Percentiles rank a stretch among this genome's conserved stretches.
phyloP scores from a whole-genome alignment of 177 flowering plant species.

The Tripterygium wilfordii region DNA sequence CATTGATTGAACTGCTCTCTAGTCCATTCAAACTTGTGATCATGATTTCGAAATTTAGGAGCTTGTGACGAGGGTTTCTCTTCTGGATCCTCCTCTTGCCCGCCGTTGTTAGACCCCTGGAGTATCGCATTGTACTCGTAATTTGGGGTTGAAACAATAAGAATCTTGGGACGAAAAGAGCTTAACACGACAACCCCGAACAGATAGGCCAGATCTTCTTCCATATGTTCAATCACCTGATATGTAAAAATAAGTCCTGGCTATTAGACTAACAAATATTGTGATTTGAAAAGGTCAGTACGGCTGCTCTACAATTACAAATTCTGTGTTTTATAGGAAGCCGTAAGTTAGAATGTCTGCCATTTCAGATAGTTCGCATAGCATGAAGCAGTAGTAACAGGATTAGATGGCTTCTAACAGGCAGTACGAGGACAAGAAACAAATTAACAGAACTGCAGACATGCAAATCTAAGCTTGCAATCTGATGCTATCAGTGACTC shows the following conservation, averaged over 20 bases:
- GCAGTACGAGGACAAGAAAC: no score
- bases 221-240: constrained; percentile 98
- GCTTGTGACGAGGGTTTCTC: constrained; percentile 42
- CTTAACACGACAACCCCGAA: constrained; percentile 78
- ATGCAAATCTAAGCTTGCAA: no score
- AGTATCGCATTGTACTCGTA: constrained; percentile 88
- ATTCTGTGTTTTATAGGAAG: no score
- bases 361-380: no score
- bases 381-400: no score
- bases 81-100: constrained; percentile 60
- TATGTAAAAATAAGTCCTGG: not conserved
- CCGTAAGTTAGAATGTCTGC: no score
- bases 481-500: not conserved
- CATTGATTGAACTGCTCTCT: constrained; percentile 71
- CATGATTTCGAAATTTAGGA: constrained; percentile 85
- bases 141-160: constrained; percentile 94
- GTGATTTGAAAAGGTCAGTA: no score
- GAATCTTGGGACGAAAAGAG: constrained; percentile 60
- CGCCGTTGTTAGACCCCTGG: constrained; percentile 30
- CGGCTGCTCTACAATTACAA: no score
- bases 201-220: constrained; percentile 75
- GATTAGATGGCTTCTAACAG: no score
- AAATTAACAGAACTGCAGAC: no score
- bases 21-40: constrained; percentile 99
- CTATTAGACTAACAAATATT: no score